Conservation (phyloP, 1,284 basidiomycete species). For the Meira nashicola region DNA sequence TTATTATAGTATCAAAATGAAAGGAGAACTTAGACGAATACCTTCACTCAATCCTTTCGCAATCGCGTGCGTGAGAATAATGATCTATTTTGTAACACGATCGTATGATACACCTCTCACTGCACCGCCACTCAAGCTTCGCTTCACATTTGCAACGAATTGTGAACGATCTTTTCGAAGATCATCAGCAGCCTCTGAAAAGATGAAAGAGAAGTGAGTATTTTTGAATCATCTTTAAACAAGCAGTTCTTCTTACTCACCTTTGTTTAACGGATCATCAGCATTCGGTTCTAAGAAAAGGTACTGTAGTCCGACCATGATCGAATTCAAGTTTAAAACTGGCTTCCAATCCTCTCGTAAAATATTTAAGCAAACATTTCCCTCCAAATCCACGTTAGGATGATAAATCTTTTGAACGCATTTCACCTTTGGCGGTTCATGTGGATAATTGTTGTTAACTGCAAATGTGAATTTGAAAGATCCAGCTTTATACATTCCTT, state of each 20-base stretch:
- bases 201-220: background rate
- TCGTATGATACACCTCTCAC: conserved; percentile 38
- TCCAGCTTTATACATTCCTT: conserved; percentile 98
- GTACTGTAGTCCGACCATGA: conserved; percentile 96
- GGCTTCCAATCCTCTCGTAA: conserved; percentile 99
- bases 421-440: conserved; percentile 98
- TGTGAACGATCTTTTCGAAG: conserved; percentile 38
- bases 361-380: conserved; percentile 84
- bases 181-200: conserved; percentile 51
- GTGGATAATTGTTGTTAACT: conserved; percentile 97
- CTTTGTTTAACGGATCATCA: conserved; percentile 97
- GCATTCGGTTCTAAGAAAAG: conserved; percentile 97
- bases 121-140: conserved; percentile 35
- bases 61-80: too few species aligned
- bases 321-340: conserved; percentile 89
- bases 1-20: too few species aligned
- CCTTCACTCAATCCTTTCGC: too few species aligned
- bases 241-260: conserved; percentile 55
- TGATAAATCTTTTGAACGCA: conserved; percentile 99
- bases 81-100: conserved; percentile 23
- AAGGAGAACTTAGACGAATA: too few species aligned
- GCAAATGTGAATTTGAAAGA: conserved; percentile 86
- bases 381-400: conserved; percentile 94
- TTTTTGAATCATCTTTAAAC: background rate
- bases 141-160: conserved; percentile 43